Percentiles rank a stretch among this genome's conserved stretches.
phyloP scores from a whole-genome alignment of 1,284 basidiomycete species.

The Porphyrellus sp. region DNA sequence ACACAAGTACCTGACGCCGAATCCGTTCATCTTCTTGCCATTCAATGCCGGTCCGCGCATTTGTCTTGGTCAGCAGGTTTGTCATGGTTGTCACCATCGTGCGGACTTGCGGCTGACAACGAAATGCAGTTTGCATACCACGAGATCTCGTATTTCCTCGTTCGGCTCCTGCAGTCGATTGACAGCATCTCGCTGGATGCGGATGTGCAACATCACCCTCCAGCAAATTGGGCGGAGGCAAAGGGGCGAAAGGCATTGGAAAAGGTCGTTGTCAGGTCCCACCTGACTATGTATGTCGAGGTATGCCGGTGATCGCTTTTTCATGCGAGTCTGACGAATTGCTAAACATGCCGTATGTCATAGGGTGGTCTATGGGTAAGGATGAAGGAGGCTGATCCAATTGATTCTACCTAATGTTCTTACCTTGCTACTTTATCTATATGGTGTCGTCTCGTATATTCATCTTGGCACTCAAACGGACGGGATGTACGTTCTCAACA shows the following conservation, averaged over 20 bases:
- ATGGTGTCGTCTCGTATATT: too few species aligned
- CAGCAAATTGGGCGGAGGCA: not conserved
- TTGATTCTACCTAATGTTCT: not conserved
- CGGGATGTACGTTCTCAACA: too few species aligned
- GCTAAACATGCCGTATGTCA: too few species aligned
- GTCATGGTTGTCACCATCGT: not conserved
- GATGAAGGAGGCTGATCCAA: not conserved
- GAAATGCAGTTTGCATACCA: not conserved
- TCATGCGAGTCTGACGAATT: too few species aligned
- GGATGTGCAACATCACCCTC: not conserved
- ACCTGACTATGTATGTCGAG: not conserved
- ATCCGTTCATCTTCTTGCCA: not conserved
- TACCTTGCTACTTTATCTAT: not conserved
- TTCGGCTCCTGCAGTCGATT: not conserved
- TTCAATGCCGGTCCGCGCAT: not conserved
- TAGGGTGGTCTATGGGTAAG: not conserved
- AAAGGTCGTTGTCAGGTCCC: conserved; percentile 21
- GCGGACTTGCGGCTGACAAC: not conserved
- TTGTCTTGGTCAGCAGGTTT: not conserved
- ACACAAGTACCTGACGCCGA: not conserved
- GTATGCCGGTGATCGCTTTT: too few species aligned
- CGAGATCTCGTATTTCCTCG: not conserved
- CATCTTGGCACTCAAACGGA: too few species aligned
- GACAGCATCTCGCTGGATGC: not conserved
- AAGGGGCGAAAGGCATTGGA: not conserved